phyloP scores from a whole-genome alignment of 2,329 filamentous ascomycete species.

The Trichoderma brevicompactum region DNA sequence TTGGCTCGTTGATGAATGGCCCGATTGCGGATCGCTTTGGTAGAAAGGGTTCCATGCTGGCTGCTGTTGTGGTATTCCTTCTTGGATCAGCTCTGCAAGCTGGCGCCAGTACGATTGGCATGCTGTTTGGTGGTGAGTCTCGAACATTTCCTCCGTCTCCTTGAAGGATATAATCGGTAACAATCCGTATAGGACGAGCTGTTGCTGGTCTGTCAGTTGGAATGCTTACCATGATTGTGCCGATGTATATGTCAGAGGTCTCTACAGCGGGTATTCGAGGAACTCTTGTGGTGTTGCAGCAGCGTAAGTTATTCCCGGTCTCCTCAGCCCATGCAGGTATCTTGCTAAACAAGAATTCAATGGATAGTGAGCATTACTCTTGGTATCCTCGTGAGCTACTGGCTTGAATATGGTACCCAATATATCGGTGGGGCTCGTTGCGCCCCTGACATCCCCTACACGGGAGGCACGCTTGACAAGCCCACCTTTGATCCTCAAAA shows the following conservation, averaged over 20 bases:
- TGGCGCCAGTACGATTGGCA: conserved; percentile 45
- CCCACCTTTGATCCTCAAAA: conserved; percentile 49
- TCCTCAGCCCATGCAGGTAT: not conserved
- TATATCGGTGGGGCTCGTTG: conserved; percentile 52
- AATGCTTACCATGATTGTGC: conserved; percentile 46
- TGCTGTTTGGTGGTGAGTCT: conserved; percentile 45
- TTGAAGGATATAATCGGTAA: not conserved
- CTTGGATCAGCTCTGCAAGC: conserved; percentile 52
- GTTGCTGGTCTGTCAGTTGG: conserved; percentile 52
- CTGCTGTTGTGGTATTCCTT: conserved; percentile 44
- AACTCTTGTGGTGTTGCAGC: conserved; percentile 51
- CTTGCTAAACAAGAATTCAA: not conserved
- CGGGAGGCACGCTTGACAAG: conserved; percentile 45
- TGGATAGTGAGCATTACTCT: conserved; percentile 44
- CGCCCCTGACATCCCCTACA: conserved; percentile 52
- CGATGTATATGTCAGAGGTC: conserved; percentile 53
- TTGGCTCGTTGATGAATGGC: conserved; percentile 52
- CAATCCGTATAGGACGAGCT: conserved; percentile 42
- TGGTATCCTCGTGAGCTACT: conserved; percentile 50
- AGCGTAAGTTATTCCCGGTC: conserved; percentile 34
- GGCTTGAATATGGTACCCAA: conserved; percentile 48
- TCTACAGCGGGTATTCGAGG: conserved; percentile 55
- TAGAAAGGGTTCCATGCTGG: conserved; percentile 43
- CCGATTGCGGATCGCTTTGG: conserved; percentile 44
- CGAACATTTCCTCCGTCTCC: not conserved